Evolutionary conservation across 768 basidiomycete genomes (phyloP), one percentile per base, ranked within the genome.

Genomic region (Trametes coccinea): DNA sequence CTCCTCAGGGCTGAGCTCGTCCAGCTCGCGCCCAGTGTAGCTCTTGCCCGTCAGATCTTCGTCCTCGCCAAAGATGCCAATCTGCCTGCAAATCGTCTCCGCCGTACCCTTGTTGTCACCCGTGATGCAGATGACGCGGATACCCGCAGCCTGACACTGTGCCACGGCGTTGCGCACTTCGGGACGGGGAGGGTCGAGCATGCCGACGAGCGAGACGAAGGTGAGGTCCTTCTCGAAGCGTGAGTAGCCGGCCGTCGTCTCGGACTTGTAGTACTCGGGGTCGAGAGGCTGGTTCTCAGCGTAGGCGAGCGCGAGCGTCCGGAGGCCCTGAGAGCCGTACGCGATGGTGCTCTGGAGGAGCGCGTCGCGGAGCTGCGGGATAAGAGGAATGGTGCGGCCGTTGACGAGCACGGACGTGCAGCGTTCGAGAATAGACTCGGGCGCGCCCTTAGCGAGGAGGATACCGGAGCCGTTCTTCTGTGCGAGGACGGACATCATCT

Each of bases 41-140:
- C 93, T 94, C 82, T 96, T 96, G 49, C 92, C 93, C n/a, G 84
- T 86, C 73, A 97, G 76, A 74, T 96, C 90, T 76, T 98, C 96
- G 63, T 91, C 72, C 64, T 85, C 82, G 43, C 78, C 86, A 70
- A 98, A 97, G 67, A 99, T 93, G 3, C 96, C 95, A 74, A 99
- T 95, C 75, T 95, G 90, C 61, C 93, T 80, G 75, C 95, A 98
- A 68, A 99, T 98, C 31, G 95, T 93, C 80, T 98, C 96, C 46
- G 95, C 96, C 17, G 96, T 99, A 63, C 90, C 88, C 79, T 95
- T 95, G 79, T 97, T 98, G 76, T 98, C 96, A 44, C 96, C 96
- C 3, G 96, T 99, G 73, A 99, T 96, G 70, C 96, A 96, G 67
- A 99, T 87, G 47, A 98, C 94, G 41, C 95, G 84, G 67, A 99